phyloP scores from a whole-genome alignment of 805 yeast species.

The Saccharomycopsis guyanensis region DNA sequence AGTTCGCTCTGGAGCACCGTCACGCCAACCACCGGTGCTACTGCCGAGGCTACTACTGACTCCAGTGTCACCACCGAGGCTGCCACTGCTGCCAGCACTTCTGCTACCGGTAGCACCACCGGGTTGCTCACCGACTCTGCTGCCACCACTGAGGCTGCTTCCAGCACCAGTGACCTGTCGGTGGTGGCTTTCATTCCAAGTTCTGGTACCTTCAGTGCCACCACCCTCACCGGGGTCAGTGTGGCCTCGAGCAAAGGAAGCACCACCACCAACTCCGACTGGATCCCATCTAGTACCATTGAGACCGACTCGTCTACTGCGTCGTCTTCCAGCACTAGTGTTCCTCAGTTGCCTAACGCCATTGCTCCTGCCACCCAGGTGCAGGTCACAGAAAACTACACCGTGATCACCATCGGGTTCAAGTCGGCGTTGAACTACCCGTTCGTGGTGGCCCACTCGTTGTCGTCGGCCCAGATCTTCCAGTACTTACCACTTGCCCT shows the following conservation, averaged over 20 bases:
- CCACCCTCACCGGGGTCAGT: constrained; percentile 14
- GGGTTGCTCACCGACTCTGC: background rate
- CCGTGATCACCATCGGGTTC: constrained; percentile 70
- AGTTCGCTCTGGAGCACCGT: background rate
- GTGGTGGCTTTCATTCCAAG: constrained; percentile 18
- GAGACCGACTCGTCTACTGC: constrained; percentile 8
- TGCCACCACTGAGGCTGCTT: background rate
- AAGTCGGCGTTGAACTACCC: constrained; percentile 74
- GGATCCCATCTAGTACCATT: constrained; percentile 17
- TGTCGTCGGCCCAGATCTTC: constrained; percentile 78
- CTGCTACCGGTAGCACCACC: background rate
- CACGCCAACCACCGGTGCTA: background rate
- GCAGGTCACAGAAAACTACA: constrained; percentile 41
- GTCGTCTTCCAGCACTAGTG: background rate
- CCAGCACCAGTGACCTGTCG: background rate
- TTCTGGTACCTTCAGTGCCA: constrained; percentile 14
- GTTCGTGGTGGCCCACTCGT: constrained; percentile 64
- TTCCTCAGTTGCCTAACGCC: constrained; percentile 56
- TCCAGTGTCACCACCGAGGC: background rate
- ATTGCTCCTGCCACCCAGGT: constrained; percentile 53
- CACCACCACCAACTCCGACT: constrained; percentile 7
- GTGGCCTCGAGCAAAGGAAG: background rate
- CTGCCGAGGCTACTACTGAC: too few relatives aligned
- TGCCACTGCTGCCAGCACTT: constrained; percentile 2
- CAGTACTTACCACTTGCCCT: constrained; percentile 72